Evolutionary conservation across 2,329 filamentous ascomycete genomes (phyloP).

Genomic region (Ciborinia camelliae): DNA sequence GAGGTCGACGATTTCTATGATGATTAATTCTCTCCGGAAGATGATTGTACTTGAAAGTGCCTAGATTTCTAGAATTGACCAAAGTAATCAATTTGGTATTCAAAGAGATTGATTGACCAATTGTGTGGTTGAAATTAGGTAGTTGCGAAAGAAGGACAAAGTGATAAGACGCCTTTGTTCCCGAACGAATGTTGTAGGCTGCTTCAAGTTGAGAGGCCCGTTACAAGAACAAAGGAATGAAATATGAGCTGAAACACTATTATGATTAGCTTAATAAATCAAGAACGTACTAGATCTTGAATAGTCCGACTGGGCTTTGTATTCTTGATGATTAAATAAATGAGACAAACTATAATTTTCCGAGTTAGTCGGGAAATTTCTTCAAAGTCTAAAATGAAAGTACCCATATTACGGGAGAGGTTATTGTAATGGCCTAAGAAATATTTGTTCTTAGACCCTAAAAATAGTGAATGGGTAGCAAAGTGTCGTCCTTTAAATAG

Average conservation of each 20-base stretch:
- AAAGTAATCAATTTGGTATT: neutral
- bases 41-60: neutral
- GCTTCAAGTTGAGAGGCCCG: neutral
- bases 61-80: neutral
- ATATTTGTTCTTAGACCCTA: no score
- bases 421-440: neutral
- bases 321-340: neutral
- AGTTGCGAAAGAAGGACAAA: neutral
- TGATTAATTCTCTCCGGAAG: neutral
- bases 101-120: slow-evolving; percentile 3
- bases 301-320: neutral
- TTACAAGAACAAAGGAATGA: neutral
- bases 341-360: neutral
- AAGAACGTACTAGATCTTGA: neutral
- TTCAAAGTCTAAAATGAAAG: no score
- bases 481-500: no score
- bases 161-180: slow-evolving; percentile 8
- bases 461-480: no score
- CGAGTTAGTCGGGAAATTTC: neutral
- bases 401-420: no score
- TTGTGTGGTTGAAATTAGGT: neutral
- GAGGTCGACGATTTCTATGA: neutral
- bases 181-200: slow-evolving; percentile 6
- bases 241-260: neutral
- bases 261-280: neutral